These are phyloP conservation scores for Fusarium gaditjirri DNA, from an alignment of 2,329 filamentous ascomycete species.

Conservation along the genomic window DNA sequence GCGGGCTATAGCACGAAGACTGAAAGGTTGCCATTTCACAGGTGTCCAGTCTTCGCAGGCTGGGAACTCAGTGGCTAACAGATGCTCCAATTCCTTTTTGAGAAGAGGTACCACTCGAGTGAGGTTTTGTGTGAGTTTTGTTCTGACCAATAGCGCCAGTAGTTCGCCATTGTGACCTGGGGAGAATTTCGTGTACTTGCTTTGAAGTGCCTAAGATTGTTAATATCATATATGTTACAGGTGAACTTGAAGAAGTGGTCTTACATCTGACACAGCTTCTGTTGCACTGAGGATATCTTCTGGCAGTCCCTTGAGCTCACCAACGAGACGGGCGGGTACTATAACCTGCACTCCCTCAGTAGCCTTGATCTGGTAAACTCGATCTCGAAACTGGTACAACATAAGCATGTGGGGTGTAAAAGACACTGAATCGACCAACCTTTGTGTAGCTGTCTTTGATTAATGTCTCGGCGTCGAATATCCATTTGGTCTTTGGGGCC, in stretches of 20 bases:
- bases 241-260: background rate
- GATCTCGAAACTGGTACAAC: conserved; percentile 56
- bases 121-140: conserved; percentile 60
- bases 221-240: background rate
- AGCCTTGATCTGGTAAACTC: conserved; percentile 62
- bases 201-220: conserved; percentile 57
- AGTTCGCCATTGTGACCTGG: conserved; percentile 59
- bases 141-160: conserved; percentile 57
- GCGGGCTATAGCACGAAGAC: conserved; percentile 62
- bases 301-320: conserved; percentile 60
- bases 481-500: conserved; percentile 61
- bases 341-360: conserved; percentile 62
- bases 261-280: conserved; percentile 60
- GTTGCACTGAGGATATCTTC: conserved; percentile 61
- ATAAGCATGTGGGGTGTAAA: conserved; percentile 28
- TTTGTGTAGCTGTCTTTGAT: conserved; percentile 62
- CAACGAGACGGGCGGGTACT: conserved; percentile 56
- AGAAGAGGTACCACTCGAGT: conserved; percentile 58
- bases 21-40: conserved; percentile 63
- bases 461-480: conserved; percentile 60
- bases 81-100: conserved; percentile 59
- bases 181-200: conserved; percentile 62
- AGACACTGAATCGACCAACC: conserved; percentile 43
- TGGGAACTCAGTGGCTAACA: conserved; percentile 60
- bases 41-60: conserved; percentile 65